Conservation (phyloP, 805 yeast species). For the Candida ulmi region DNA sequence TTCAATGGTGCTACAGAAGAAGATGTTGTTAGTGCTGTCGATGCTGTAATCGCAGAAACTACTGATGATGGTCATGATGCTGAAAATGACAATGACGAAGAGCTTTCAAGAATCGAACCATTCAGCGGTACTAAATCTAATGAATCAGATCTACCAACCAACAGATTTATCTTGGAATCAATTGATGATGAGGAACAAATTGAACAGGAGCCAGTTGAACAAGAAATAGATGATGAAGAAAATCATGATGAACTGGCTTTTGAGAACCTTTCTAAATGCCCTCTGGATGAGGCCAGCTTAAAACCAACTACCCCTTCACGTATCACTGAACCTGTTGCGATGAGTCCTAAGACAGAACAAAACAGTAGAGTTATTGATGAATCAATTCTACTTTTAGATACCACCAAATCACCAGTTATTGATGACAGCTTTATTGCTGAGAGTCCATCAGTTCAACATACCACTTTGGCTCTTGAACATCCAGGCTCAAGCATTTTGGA, state of each 20-base stretch:
- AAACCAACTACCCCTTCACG: conserved; percentile 22
- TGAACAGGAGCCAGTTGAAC: too few species aligned
- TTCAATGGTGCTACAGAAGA: background rate
- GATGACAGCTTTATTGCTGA: conserved; percentile 15
- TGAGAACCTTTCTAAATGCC: too few species aligned
- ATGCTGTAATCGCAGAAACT: background rate
- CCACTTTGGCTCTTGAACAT: conserved; percentile 3
- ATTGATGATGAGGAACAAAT: too few species aligned
- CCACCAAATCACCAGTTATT: conserved; percentile 15
- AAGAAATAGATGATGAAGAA: too few species aligned
- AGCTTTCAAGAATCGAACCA: conserved; percentile 22
- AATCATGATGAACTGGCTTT: too few species aligned
- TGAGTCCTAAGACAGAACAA: conserved; percentile 27
- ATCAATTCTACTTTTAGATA: conserved; percentile 12
- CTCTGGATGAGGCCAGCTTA: background rate
- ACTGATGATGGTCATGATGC: conserved; percentile 23
- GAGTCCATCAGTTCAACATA: conserved; percentile 15
- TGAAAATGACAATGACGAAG: conserved; percentile 20
- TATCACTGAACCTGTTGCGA: conserved; percentile 26
- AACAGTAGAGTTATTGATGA: conserved; percentile 16
- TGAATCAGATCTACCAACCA: too few species aligned
- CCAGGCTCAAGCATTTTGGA: conserved; percentile 6
- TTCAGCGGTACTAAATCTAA: background rate
- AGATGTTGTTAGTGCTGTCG: background rate
- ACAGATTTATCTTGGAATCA: too few species aligned